Evolutionary conservation across 2,329 filamentous ascomycete genomes (phyloP).

Genomic region (Cercospora sp.): DNA sequence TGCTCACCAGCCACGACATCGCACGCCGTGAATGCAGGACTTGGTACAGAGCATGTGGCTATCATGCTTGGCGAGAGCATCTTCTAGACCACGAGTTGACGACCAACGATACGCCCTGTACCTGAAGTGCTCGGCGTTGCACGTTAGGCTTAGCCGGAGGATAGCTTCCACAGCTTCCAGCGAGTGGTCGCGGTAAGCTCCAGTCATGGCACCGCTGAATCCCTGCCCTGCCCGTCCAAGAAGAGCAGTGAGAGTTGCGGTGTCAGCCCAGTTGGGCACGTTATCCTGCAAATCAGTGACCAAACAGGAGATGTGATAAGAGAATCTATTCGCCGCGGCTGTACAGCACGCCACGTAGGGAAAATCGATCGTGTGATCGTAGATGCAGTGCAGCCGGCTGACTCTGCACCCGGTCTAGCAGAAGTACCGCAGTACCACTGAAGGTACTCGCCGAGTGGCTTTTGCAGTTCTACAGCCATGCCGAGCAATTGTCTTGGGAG

Average conservation of each 20-base stretch:
- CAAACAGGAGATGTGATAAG: neutral
- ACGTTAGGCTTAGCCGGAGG: neutral
- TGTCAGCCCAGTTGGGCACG: neutral
- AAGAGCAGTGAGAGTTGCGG: neutral
- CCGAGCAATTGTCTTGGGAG: neutral
- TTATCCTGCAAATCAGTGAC: neutral
- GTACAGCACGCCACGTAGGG: neutral
- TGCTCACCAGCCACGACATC: neutral
- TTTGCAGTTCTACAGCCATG: neutral
- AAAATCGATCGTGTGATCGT: neutral
- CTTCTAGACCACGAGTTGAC: neutral
- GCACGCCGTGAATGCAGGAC: neutral
- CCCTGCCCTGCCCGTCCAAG: neutral
- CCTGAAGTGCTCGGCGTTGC: neutral
- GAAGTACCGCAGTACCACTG: neutral
- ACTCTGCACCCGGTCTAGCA: neutral
- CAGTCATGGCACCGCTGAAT: neutral
- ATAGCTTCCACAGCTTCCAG: neutral
- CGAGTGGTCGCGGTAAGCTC: neutral
- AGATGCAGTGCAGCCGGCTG: conserved; percentile 2
- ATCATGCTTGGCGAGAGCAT: neutral
- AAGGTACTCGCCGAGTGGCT: neutral
- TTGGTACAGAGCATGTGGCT: neutral
- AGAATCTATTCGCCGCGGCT: neutral
- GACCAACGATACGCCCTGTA: neutral